Evolutionary conservation across 1,284 basidiomycete species (phyloP).

Genomic region (Porodaedalea pini): DNA sequence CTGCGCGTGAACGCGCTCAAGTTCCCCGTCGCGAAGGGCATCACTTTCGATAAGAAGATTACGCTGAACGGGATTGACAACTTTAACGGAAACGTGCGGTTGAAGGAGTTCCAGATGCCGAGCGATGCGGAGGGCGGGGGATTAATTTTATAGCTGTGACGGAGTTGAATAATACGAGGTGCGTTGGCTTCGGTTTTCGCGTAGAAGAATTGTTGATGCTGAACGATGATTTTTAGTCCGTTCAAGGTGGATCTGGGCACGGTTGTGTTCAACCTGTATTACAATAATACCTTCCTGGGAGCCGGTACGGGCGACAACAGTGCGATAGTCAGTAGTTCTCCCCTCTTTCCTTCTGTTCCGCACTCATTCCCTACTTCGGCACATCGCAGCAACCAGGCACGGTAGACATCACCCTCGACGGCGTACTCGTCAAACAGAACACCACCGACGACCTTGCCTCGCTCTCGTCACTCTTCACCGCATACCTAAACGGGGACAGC

Average conservation of each 20-base stretch:
- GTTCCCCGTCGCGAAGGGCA: conserved; percentile 59
- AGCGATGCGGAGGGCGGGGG: conserved; percentile 67
- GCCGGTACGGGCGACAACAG: conserved; percentile 51
- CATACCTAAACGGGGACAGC: conserved; percentile 65
- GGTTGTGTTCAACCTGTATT: conserved; percentile 62
- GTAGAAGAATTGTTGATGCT: neutral
- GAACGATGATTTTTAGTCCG: conserved; percentile 40
- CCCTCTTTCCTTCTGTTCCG: conserved; percentile 12
- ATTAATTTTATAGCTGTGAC: conserved; percentile 64
- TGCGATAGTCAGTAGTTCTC: conserved; percentile 46
- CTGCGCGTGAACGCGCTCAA: conserved; percentile 66
- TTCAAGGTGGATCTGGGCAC: conserved; percentile 71
- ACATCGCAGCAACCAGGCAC: conserved; percentile 44
- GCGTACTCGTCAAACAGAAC: conserved; percentile 56
- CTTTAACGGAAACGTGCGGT: conserved; percentile 54
- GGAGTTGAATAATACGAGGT: conserved; percentile 62
- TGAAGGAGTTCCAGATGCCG: conserved; percentile 69
- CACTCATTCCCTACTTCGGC: conserved; percentile 1
- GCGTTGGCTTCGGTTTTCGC: conserved; percentile 5
- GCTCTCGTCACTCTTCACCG: conserved; percentile 67
- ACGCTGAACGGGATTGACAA: conserved; percentile 62
- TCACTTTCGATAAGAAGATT: conserved; percentile 58
- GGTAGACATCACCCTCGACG: conserved; percentile 62
- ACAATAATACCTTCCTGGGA: conserved; percentile 59
- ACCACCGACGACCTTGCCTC: conserved; percentile 44